Evolutionary conservation across 2,329 filamentous ascomycete genomes (phyloP), one percentile per base, ranked within the genome.

Genomic region (Neocucurbitaria cava): DNA sequence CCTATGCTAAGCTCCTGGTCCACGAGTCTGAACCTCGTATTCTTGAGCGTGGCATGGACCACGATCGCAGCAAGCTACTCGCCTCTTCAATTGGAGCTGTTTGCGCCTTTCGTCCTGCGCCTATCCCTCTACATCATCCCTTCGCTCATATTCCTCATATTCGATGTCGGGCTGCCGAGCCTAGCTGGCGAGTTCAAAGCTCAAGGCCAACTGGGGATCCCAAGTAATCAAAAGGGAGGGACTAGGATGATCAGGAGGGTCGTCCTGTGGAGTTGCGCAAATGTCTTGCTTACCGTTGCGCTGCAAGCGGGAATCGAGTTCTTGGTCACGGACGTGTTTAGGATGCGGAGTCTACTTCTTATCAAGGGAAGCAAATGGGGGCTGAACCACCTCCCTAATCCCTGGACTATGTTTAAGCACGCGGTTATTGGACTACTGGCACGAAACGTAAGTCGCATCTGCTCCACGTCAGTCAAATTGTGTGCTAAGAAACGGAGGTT

Each of bases 31-130:
- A 96, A 95, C 74, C 78, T 96, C 21, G 79, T 96, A 58, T 93
- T 96, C 80, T 95, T 96, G 76, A 94, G 92, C 74, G 85, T 96
- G 79, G 94, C 91, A 64, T 96, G 92, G 92, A 87, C 87, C 5
- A 94, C 91, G 0, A 83, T 97, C 28, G 86, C 96, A 35, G 80
- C 94, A 3, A 89, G 89, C 6, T 89, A 96, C 66, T 82, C 88
- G 1, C 87, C 90, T 0, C 79, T 95, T 15, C 84, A 86, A 54
- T 85, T 96, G 52, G 91, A 96, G 73, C 73, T 95, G 1, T 79
- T 90, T 47, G 90, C 88, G 50, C 88, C 88, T 0, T 73, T 91
- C 5, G 83, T 85, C 21, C 79, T 92, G 44, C 88, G 90, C 38
- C 53, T 88, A 9, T 61, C 90, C 4, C 87, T 93, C 67, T 96